Conservation (phyloP, 352 stramenopile species). For the Globisporangium uncinulatum region DNA sequence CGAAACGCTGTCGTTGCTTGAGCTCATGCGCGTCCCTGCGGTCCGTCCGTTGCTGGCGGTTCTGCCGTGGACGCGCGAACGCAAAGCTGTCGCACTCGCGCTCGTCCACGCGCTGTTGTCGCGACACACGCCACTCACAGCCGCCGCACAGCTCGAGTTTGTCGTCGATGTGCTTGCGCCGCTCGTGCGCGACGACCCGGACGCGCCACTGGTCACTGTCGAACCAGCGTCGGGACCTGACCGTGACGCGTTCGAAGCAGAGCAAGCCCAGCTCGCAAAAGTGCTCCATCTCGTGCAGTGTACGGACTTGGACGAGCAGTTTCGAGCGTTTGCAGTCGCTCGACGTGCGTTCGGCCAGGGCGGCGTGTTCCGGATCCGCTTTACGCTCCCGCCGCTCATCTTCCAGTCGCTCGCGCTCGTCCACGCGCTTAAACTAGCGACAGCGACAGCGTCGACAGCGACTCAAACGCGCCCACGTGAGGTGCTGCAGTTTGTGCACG, state of each 20-base stretch:
- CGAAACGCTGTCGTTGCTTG: constrained; percentile 22
- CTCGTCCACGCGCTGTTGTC: constrained; percentile 43
- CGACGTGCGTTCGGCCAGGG: constrained; percentile 79
- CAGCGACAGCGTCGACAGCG: constrained; percentile 8
- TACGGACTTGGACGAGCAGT: constrained; percentile 55
- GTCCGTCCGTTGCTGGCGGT: constrained; percentile 32
- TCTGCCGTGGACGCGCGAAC: constrained; percentile 47
- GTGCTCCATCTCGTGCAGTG: constrained; percentile 92
- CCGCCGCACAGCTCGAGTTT: constrained; percentile 43
- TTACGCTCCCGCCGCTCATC: constrained; percentile 92
- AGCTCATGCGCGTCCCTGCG: constrained; percentile 32
- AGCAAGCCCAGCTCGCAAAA: constrained; percentile 91
- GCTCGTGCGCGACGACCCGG: constrained; percentile 82
- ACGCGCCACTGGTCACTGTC: constrained; percentile 20
- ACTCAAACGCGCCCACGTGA: constrained; percentile 77
- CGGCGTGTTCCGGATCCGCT: constrained; percentile 83
- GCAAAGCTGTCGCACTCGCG: constrained; percentile 44
- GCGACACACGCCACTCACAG: constrained; percentile 25
- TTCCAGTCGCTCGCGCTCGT: constrained; percentile 88
- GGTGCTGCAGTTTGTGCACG: constrained; percentile 97
- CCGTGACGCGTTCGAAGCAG: constrained; percentile 63
- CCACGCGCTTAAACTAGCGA: constrained; percentile 26
- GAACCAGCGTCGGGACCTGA: constrained; percentile 14
- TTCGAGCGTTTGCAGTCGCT: constrained; percentile 54
- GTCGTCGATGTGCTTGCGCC: constrained; percentile 82